Base-by-base conservation (phyloP, 2,329 filamentous ascomycete species). In the Penicillium sclerotiorum region DNA sequence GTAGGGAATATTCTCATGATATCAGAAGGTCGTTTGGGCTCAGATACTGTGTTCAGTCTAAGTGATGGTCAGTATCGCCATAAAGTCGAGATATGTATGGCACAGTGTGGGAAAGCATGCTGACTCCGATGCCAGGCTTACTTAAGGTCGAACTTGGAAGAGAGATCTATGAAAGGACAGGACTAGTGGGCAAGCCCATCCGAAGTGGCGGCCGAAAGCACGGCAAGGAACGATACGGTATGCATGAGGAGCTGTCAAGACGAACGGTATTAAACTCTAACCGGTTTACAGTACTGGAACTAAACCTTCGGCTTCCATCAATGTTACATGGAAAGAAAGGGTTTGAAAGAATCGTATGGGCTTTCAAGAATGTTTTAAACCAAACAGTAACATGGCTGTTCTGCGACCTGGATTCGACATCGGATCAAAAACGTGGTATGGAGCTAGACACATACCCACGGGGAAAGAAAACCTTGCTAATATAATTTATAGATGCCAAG, bases 271-370 rank as follows among this genome's bases (percentile, higher is more conserved):
- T n/a, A n/a, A n/a, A n/a, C n/a, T n/a, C n/a, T n/a, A n/a, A n/a
- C n/a, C n/a, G n/a, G n/a, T n/a, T n/a, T 12, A 27, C 47, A 94
- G 89, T 86, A 22, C 82, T 97, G 38, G 84, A 93, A 60, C 77
- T 88, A 43, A 86, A 97, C 52, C 79, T 99, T 22, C 82, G 86
- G 15, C 76, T 80, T 5, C 81, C 85, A 1, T 85, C 85, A 0
- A 96, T 96, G 89, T 69, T 90, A 7, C 86, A 85, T 46, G 91
- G 91, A 3, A 94, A 90, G 68, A 91, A 88, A 56, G 87, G 85
- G 0, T 96, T 95, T 62, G 86, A 92, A 55, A 79, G 90, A 38
- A 75, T 96, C 12, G 68, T 86, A 6, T 89, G 89, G 77, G 90
- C 90, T 12, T 90, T 86, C 68, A 86, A 87, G 60, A 89, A 90